Base-by-base conservation (phyloP, 352 stramenopile genomes). In the Phytophthora aleatoria region DNA sequence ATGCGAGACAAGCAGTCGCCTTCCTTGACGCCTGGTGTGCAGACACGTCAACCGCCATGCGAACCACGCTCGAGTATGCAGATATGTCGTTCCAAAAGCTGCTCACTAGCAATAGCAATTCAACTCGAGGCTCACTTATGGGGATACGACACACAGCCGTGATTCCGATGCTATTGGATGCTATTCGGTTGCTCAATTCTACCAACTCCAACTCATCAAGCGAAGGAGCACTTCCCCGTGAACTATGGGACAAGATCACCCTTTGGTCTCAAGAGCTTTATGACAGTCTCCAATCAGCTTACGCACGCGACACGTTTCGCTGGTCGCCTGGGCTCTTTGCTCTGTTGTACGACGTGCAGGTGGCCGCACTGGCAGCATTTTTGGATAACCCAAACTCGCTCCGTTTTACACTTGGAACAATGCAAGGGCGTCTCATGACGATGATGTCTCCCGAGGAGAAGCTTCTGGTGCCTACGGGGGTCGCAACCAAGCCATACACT, bases 261-360 rank as follows among this genome's bases (percentile, higher is more conserved):
- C 36, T 43, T 16, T 85, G 76, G 76, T 13, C 64, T 50, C 47
- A 48, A 56, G 39, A 64, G 13, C 56, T 83, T n/a, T 71, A 63
- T 50, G 50, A 55, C 12, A 47, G 51, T 42, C 41, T 80, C 27
- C 49, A 62, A 31, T 74, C 67, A 1, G 51, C 38, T 6, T 70
- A 80, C 31, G 31, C 65, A 5, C 54, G 59, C 11, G 49, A 60
- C 31, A 65, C 47, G 27, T 81, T 81, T 45, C 68, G 58, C 8
- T 65, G 38, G 26, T 76, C 73, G 5, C 47, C 70, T 20, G 70
- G 61, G 1, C 64, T 84, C 2, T 77, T 80, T 39, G 76, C 67
- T 15, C 43, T 85, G 31, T 52, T 74, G 47, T 87, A 87, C 44
- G 79, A 87, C 26, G 33, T 84, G 16, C 74, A 85, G 31, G 52